Conservation (phyloP, 257 asterid genomes). For the Haberlea rhodopensis region DNA sequence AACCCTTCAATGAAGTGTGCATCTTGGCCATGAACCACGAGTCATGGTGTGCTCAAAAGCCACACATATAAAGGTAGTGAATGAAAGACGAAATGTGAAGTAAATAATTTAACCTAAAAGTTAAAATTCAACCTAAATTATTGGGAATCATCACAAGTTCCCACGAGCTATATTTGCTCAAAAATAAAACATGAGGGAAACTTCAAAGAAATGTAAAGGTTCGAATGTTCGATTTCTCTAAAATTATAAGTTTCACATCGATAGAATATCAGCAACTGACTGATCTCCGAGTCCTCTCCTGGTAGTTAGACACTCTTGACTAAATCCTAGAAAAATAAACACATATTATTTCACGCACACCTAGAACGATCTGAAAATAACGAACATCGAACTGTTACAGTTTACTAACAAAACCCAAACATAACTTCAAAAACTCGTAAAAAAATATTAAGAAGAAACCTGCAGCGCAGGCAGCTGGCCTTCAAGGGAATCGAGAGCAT, state of each 20-base stretch:
- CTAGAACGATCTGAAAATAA: background rate
- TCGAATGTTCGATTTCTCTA: background rate
- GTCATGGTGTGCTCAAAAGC: too few relatives aligned
- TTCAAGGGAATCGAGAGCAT: conserved; percentile 51
- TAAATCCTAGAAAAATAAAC: background rate
- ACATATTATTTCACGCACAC: background rate
- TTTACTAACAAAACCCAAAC: background rate
- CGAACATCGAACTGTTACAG: background rate
- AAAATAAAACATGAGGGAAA: background rate
- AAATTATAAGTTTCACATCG: background rate
- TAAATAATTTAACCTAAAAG: too few relatives aligned
- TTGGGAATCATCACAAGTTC: too few relatives aligned
- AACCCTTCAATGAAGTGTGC: too few relatives aligned
- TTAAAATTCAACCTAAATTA: too few relatives aligned
- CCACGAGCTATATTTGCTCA: too few relatives aligned
- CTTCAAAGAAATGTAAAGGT: background rate
- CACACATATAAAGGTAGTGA: too few relatives aligned
- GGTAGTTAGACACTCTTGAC: background rate
- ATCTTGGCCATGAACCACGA: too few relatives aligned
- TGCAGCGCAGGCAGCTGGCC: conserved; percentile 46
- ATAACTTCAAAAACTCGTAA: background rate
- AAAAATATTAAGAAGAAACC: conserved; percentile 23
- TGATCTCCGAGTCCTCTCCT: background rate
- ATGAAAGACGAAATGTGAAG: too few relatives aligned
- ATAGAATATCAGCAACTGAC: background rate